These are phyloP conservation scores for Rhazya stricta DNA, from an alignment of 257 asterid species.

Conservation along the genomic window DNA sequence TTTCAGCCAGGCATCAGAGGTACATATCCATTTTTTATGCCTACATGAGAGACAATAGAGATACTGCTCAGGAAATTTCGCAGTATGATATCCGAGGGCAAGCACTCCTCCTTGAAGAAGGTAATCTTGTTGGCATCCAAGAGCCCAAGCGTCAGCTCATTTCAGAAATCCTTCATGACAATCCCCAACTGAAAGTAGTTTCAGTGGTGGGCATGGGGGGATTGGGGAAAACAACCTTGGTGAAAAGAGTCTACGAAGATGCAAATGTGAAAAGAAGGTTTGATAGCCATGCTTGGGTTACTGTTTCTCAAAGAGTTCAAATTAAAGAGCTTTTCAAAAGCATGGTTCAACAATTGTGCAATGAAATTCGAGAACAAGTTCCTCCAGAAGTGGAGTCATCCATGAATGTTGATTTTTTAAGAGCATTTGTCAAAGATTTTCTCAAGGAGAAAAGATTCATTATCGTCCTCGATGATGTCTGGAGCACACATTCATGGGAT, in stretches of 20 bases:
- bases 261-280: not conserved
- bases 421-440: not conserved
- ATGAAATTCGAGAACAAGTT: not conserved
- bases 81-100: not conserved
- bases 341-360: not conserved
- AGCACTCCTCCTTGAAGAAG: constrained; percentile 5
- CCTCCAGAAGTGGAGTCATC: not conserved
- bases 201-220: constrained; percentile 13
- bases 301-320: not conserved
- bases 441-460: not conserved
- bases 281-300: not conserved
- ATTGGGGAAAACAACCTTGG: constrained; percentile 3
- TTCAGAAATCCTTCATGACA: not conserved
- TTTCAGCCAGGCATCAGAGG: constrained; percentile 14
- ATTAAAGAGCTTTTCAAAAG: not conserved
- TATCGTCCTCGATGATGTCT: constrained; percentile 32
- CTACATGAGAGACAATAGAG: not conserved
- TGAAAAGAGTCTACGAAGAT: constrained; percentile 1
- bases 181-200: not conserved
- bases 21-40: not conserved
- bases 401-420: too few species aligned
- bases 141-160: not conserved
- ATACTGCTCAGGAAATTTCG: not conserved
- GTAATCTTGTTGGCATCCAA: not conserved
- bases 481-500: constrained; percentile 29